A percentile compares a stretch with the other conserved stretches of the same genome.
These are phyloP conservation scores for Salix suchowensis DNA, from an alignment of 345 rosid genomes.

Conservation along the genomic window DNA sequence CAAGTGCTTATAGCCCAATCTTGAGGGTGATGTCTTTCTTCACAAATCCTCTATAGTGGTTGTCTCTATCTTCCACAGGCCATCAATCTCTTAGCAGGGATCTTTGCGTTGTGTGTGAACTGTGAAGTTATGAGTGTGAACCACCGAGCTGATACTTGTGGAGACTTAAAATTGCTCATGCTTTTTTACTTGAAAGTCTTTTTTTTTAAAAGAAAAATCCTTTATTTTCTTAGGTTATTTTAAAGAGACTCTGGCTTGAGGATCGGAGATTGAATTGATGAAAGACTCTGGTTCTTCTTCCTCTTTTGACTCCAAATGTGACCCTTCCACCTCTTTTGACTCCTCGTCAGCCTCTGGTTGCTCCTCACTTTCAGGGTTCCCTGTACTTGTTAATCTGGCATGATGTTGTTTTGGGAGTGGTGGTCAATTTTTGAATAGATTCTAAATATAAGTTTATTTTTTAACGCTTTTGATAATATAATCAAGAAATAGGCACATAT, in stretches of 20 bases:
- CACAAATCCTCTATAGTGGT: conserved; percentile 4
- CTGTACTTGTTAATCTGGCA: too few relatives aligned
- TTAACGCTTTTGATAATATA: too few relatives aligned
- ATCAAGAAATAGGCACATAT: too few relatives aligned
- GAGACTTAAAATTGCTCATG: not conserved
- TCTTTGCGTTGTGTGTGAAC: not conserved
- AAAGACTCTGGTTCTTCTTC: not conserved
- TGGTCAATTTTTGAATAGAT: too few relatives aligned
- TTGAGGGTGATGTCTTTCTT: conserved; percentile 1
- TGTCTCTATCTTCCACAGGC: not conserved
- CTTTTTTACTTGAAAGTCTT: not conserved
- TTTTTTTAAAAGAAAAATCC: not conserved
- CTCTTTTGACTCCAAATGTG: too few relatives aligned
- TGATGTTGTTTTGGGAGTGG: too few relatives aligned
- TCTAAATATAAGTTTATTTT: too few relatives aligned
- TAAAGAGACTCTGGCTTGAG: conserved; percentile 6
- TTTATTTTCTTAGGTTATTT: not conserved
- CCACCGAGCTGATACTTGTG: not conserved
- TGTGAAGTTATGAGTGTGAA: not conserved
- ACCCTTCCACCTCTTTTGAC: too few relatives aligned
- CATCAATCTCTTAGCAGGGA: not conserved
- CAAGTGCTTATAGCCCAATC: not conserved
- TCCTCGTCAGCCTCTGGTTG: too few relatives aligned
- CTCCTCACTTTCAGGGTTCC: too few relatives aligned
- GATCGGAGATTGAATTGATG: conserved; percentile 8